Percentiles rank a stretch among this genome's conserved stretches.
Evolutionary conservation across 2,329 filamentous ascomycete genomes (phyloP).

Genomic region (Fusarium sp.): DNA sequence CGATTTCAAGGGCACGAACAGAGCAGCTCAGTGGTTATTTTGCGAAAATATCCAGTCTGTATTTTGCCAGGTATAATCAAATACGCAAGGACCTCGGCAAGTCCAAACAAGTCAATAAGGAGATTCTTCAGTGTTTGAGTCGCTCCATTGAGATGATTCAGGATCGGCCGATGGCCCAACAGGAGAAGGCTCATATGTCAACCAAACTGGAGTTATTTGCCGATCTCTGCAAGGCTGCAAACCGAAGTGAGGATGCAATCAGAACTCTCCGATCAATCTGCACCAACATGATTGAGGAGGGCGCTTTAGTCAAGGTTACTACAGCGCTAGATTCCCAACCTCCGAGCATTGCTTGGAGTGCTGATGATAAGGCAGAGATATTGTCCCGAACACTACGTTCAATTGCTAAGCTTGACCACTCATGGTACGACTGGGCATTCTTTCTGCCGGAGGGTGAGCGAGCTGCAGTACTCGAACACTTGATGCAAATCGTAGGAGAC

Average conservation of each 20-base stretch:
- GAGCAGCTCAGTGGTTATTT: constrained; percentile 58
- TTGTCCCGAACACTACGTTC: constrained; percentile 68
- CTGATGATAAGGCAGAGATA: constrained; percentile 57
- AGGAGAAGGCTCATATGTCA: constrained; percentile 66
- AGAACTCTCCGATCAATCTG: constrained; percentile 69
- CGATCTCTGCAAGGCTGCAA: constrained; percentile 64
- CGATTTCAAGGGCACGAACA: constrained; percentile 40
- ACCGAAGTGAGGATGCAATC: constrained; percentile 65
- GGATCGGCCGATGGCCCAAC: constrained; percentile 62
- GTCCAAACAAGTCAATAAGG: constrained; percentile 49
- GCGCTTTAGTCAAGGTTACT: constrained; percentile 64
- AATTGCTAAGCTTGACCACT: constrained; percentile 67
- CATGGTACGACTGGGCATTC: constrained; percentile 65
- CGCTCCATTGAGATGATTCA: constrained; percentile 71
- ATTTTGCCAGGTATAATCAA: constrained; percentile 70
- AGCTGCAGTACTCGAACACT: constrained; percentile 68
- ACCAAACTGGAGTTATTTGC: constrained; percentile 74
- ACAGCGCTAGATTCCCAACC: constrained; percentile 58
- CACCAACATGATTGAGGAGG: constrained; percentile 67
- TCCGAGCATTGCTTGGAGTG: constrained; percentile 62
- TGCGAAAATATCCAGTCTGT: constrained; percentile 76
- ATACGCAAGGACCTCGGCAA: constrained; percentile 56
- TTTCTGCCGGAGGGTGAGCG: constrained; percentile 61
- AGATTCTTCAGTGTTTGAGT: constrained; percentile 65
- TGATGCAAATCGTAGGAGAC: constrained; percentile 60